Conservation (phyloP, 305 asterid genomes). For the Stenogyne calaminthoides region DNA sequence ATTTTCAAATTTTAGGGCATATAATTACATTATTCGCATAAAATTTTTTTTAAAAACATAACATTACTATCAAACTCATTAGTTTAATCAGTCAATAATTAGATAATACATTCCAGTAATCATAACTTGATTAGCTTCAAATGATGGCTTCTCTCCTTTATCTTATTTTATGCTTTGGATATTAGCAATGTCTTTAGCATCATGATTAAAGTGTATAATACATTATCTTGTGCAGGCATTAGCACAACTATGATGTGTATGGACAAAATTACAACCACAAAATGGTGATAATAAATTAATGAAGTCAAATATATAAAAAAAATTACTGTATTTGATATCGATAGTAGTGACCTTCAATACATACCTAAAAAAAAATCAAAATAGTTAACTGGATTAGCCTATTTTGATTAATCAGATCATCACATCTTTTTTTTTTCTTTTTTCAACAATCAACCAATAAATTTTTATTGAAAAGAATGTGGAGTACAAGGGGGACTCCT, state of each 20-base stretch:
- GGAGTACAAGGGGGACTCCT: too few relatives aligned
- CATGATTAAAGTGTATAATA: conserved; percentile 6
- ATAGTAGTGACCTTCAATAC: neutral
- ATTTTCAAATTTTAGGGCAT: neutral
- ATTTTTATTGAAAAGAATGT: too few relatives aligned
- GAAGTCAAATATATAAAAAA: conserved; percentile 21
- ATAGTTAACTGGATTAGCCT: neutral
- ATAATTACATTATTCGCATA: neutral
- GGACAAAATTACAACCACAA: conserved; percentile 23
- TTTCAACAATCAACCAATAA: too few relatives aligned
- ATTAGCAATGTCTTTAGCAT: neutral
- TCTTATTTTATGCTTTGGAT: neutral
- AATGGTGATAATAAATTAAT: neutral
- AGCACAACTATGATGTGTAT: conserved; percentile 26
- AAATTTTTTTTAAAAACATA: neutral
- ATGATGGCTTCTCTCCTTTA: neutral
- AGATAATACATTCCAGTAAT: neutral
- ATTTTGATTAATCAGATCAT: neutral
- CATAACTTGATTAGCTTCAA: conserved; percentile 1
- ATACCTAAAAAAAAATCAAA: neutral
- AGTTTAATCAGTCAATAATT: neutral
- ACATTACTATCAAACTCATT: neutral
- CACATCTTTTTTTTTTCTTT: too few relatives aligned
- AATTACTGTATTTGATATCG: conserved; percentile 19
- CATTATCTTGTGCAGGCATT: conserved; percentile 30